Conservation (phyloP, 495 filamentous ascomycete genomes). For the Aspergillus diversus region DNA sequence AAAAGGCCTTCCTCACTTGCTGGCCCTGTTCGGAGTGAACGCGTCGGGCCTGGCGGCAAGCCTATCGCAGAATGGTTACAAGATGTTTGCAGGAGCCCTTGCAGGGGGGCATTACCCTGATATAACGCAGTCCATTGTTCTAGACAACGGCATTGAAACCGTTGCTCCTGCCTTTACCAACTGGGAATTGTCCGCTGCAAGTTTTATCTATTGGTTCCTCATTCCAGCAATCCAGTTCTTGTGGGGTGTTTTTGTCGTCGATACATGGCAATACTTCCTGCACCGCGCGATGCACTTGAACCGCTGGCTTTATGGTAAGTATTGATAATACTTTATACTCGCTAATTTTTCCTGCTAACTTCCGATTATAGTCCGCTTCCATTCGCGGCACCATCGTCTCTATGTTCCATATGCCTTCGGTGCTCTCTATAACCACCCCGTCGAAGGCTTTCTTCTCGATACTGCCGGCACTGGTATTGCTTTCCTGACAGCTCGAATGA, state of each 20-base stretch:
- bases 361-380: slow-evolving; percentile 69
- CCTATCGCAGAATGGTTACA: slow-evolving; percentile 52
- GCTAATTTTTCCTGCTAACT: slow-evolving; percentile 11
- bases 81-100: slow-evolving; percentile 67
- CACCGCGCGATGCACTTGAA: slow-evolving; percentile 95
- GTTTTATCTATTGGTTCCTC: slow-evolving; percentile 75
- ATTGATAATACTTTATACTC: not conserved
- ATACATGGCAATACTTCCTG: slow-evolving; percentile 97
- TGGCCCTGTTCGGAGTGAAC: slow-evolving; percentile 50
- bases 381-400: slow-evolving; percentile 91
- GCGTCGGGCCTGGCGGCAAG: slow-evolving; percentile 41
- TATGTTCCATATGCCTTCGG: slow-evolving; percentile 98
- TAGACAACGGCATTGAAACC: slow-evolving; percentile 38
- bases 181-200: slow-evolving; percentile 78
- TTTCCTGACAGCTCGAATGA: slow-evolving; percentile 78
- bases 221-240: slow-evolving; percentile 76
- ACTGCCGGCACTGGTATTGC: slow-evolving; percentile 81
- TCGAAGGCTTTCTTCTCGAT: slow-evolving; percentile 90
- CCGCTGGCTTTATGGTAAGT: slow-evolving; percentile 93
- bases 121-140: slow-evolving; percentile 36
- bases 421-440: slow-evolving; percentile 92
- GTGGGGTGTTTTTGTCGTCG: slow-evolving; percentile 72
- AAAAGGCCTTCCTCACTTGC: slow-evolving; percentile 62
- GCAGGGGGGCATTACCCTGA: slow-evolving; percentile 75
- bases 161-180: slow-evolving; percentile 42